These are phyloP conservation scores for Casaregolazyma lundiana DNA, from an alignment of 1,139 yeast species.

Conservation along the genomic window DNA sequence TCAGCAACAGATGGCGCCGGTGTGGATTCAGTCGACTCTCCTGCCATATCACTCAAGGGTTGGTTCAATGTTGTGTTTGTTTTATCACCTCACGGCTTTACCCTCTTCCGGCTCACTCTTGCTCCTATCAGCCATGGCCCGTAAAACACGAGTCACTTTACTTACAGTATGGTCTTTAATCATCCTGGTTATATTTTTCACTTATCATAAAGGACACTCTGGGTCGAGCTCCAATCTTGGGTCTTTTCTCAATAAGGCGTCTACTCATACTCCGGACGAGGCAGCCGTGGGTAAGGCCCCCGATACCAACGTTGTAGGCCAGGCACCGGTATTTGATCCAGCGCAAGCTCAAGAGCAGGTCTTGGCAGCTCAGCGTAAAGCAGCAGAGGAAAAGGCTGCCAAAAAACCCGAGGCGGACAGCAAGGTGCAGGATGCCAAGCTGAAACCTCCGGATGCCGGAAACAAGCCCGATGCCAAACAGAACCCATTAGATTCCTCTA, in stretches of 20 bases:
- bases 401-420: not conserved
- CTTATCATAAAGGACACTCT: slow-evolving; percentile 24
- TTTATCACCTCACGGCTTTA: not conserved
- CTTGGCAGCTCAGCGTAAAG: not conserved
- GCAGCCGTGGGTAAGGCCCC: slow-evolving; percentile 24
- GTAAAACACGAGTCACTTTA: slow-evolving; percentile 25
- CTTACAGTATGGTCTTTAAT: slow-evolving; percentile 28
- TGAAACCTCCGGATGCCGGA: no score
- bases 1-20: slow-evolving; percentile 14
- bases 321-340: slow-evolving; percentile 4
- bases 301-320: slow-evolving; percentile 17
- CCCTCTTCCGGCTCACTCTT: not conserved
- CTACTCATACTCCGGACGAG: slow-evolving; percentile 22
- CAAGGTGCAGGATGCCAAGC: no score
- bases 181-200: slow-evolving; percentile 24
- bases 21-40: not conserved
- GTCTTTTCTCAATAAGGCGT: slow-evolving; percentile 14
- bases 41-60: not conserved
- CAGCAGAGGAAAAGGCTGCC: not conserved
- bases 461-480: not conserved
- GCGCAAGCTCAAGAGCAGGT: slow-evolving; percentile 3
- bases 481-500: not conserved
- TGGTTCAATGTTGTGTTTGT: no score
- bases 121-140: slow-evolving; percentile 14
- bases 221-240: not conserved